These are phyloP conservation scores for Conidiobolus incongruus DNA, from an alignment of 371 early-diverging fungal genomes.

Conservation along the genomic window DNA sequence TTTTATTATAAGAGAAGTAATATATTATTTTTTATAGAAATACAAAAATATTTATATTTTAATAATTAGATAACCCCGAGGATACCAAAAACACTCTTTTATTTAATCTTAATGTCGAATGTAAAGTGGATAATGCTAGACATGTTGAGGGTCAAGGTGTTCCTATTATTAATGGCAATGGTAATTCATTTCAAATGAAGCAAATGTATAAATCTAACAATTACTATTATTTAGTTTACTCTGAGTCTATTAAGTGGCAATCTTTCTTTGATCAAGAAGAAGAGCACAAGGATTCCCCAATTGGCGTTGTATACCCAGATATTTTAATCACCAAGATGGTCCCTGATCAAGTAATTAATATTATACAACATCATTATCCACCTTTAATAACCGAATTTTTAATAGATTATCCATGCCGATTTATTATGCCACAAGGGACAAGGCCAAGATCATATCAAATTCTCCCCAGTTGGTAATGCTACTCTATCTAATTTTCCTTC, in stretches of 20 bases:
- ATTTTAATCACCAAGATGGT: constrained; percentile 90
- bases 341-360: constrained; percentile 57
- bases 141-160: constrained; percentile 16
- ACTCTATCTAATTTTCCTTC: constrained; percentile 2
- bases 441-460: constrained; percentile 96
- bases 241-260: constrained; percentile 60
- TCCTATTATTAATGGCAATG: constrained; percentile 1
- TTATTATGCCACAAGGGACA: constrained; percentile 83
- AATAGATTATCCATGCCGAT: constrained; percentile 43
- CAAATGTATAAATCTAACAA: too few species aligned
- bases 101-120: constrained; percentile 58
- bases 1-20: constrained; percentile 49
- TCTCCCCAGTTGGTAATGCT: constrained; percentile 70
- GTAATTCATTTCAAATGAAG: too few species aligned
- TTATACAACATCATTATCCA: too few species aligned
- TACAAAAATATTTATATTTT: too few species aligned
- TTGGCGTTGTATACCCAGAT: constrained; percentile 60
- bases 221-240: constrained; percentile 31
- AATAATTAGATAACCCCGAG: constrained; percentile 12
- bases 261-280: constrained; percentile 77
- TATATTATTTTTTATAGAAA: too few species aligned
- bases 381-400: too few species aligned
- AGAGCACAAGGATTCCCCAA: constrained; percentile 31
- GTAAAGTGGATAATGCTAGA: constrained; percentile 31
- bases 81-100: constrained; percentile 90